These are phyloP conservation scores for Eremochloa ophiuroides DNA, from an alignment of 176 grass and related monocot species.

Conservation along the genomic window DNA sequence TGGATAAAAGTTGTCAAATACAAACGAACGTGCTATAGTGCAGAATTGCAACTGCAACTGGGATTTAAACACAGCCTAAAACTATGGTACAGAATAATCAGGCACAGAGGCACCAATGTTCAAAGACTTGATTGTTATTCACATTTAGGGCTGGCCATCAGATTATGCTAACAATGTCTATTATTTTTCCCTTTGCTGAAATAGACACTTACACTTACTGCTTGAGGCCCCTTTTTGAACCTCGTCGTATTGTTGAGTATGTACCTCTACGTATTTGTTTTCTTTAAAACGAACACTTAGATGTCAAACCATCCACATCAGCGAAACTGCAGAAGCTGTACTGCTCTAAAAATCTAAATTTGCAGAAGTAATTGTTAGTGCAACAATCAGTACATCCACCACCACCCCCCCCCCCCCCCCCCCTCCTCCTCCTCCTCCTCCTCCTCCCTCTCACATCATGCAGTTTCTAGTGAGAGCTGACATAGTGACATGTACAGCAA, in stretches of 20 bases:
- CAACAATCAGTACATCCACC: background rate
- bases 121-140: background rate
- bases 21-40: too few species aligned
- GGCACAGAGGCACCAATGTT: background rate
- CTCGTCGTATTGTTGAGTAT: background rate
- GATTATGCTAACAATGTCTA: background rate
- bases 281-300: background rate
- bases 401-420: too few species aligned
- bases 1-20: too few species aligned
- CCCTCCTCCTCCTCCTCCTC: too few species aligned
- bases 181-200: background rate
- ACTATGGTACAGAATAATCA: background rate
- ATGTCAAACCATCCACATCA: conserved; percentile 14
- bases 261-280: background rate
- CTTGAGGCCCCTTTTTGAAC: background rate
- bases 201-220: background rate
- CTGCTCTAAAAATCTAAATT: conserved; percentile 6
- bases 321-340: background rate
- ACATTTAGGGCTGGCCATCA: background rate
- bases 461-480: background rate
- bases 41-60: too few species aligned
- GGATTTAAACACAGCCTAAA: too few species aligned
- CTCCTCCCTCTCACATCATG: background rate
- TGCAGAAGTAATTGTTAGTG: background rate
- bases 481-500: background rate